A percentile compares a stretch with the other conserved stretches of the same genome.
Conservation (phyloP, 768 basidiomycete genomes). For the Hericium coralloides region DNA sequence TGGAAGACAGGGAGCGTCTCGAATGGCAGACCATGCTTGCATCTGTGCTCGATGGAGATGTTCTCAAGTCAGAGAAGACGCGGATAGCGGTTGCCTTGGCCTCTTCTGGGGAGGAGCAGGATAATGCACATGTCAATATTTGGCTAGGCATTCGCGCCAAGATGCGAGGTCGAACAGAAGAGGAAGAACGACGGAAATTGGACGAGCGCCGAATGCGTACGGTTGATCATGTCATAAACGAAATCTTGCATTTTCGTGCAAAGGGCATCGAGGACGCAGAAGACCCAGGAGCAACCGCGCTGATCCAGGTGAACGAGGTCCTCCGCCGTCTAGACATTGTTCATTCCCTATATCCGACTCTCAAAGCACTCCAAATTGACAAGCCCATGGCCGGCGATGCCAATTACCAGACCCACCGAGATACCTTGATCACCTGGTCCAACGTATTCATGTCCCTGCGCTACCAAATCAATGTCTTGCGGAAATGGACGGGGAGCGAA, state of each 20-base stretch:
- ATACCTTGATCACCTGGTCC: constrained; percentile 88
- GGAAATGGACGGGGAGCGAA: constrained; percentile 91
- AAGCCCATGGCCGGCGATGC: constrained; percentile 59
- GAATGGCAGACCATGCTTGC: constrained; percentile 97
- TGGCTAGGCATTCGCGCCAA: constrained; percentile 91
- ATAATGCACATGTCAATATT: constrained; percentile 56
- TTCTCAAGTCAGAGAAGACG: constrained; percentile 90
- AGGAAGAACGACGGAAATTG: constrained; percentile 72
- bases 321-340: constrained; percentile 74
- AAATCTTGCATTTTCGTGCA: constrained; percentile 71
- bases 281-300: constrained; percentile 32
- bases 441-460: constrained; percentile 83
- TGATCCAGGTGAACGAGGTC: constrained; percentile 54
- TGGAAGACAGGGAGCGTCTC: constrained; percentile 70
- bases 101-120: constrained; percentile 59
- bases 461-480: constrained; percentile 69
- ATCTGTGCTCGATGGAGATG: constrained; percentile 89
- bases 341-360: constrained; percentile 79
- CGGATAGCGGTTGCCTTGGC: constrained; percentile 79
- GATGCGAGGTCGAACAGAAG: constrained; percentile 68
- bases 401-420: constrained; percentile 72
- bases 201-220: constrained; percentile 77
- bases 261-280: constrained; percentile 29
- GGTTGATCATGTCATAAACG: constrained; percentile 78
- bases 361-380: constrained; percentile 72